Conservation (phyloP, 2,329 filamentous ascomycete genomes). For the Penicillium sclerotigenum region DNA sequence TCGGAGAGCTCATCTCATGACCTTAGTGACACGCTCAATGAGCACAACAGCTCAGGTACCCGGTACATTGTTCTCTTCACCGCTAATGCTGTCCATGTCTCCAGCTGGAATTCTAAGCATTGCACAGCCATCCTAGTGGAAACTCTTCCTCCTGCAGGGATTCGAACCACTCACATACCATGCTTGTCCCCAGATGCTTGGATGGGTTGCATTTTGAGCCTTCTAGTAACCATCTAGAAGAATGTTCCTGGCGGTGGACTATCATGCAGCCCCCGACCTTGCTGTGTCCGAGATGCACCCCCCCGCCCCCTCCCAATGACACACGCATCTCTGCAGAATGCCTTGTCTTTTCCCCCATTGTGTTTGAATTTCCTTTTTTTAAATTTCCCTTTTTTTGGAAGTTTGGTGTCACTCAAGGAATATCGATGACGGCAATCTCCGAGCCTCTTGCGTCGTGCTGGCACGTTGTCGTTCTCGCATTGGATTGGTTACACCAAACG, state of each 20-base stretch:
- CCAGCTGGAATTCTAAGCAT: slow-evolving; percentile 18
- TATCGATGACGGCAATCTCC: slow-evolving; percentile 22
- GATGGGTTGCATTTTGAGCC: slow-evolving; percentile 20
- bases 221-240: slow-evolving; percentile 34
- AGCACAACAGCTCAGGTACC: slow-evolving; percentile 11
- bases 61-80: slow-evolving; percentile 14
- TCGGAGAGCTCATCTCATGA: background rate
- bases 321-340: background rate
- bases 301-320: background rate
- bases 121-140: slow-evolving; percentile 16
- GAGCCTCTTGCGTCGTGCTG: slow-evolving; percentile 8
- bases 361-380: background rate
- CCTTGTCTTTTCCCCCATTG: background rate
- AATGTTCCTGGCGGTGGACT: slow-evolving; percentile 26
- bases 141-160: slow-evolving; percentile 13
- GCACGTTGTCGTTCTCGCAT: slow-evolving; percentile 1
- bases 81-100: slow-evolving; percentile 17
- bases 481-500: slow-evolving; percentile 16
- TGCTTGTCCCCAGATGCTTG: slow-evolving; percentile 21
- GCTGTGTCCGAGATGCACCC: slow-evolving; percentile 1
- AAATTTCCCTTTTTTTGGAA: background rate
- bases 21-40: background rate
- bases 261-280: slow-evolving; percentile 11
- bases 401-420: slow-evolving; percentile 6
- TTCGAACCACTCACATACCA: slow-evolving; percentile 14